phyloP scores from a whole-genome alignment of 2,329 filamentous ascomycete species.

The Trichoderma oligosporum region DNA sequence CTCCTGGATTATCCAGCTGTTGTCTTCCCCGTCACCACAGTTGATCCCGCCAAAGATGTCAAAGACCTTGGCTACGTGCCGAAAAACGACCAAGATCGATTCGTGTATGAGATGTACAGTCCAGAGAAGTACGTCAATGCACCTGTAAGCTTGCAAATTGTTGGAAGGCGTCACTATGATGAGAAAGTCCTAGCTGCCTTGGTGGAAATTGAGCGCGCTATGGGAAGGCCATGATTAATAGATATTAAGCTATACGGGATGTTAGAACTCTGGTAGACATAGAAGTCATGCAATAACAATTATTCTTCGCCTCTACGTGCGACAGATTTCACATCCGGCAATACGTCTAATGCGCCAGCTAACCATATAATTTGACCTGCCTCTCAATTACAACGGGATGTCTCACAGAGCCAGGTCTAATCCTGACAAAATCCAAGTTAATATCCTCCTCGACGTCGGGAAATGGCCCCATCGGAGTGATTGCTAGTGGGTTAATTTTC shows the following conservation, averaged over 20 bases:
- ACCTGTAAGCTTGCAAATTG: slow-evolving; percentile 12
- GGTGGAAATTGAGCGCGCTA: slow-evolving; percentile 9
- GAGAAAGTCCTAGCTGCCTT: slow-evolving; percentile 9
- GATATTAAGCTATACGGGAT: background rate
- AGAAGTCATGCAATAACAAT: background rate
- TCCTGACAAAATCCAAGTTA: slow-evolving; percentile 23
- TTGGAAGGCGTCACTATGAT: slow-evolving; percentile 7
- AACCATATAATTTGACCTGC: slow-evolving; percentile 25
- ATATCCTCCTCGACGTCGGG: slow-evolving; percentile 26
- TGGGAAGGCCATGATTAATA: slow-evolving; percentile 2
- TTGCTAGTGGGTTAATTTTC: slow-evolving; percentile 28
- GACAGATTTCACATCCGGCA: too few species aligned
- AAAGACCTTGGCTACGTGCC: slow-evolving; percentile 17
- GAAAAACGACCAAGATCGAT: slow-evolving; percentile 5
- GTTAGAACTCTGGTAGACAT: background rate
- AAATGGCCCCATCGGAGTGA: slow-evolving; percentile 28
- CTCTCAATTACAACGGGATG: slow-evolving; percentile 27
- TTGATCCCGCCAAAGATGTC: slow-evolving; percentile 19
- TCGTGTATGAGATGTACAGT: slow-evolving; percentile 16
- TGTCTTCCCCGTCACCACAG: slow-evolving; percentile 50
- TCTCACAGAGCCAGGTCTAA: slow-evolving; percentile 24
- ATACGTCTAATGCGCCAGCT: background rate
- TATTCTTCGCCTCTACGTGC: background rate
- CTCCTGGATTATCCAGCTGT: slow-evolving; percentile 59
- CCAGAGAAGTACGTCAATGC: slow-evolving; percentile 12